Evolutionary conservation across 176 grass and related monocot species (phyloP).

Genomic region (Pontederia crassipes): DNA sequence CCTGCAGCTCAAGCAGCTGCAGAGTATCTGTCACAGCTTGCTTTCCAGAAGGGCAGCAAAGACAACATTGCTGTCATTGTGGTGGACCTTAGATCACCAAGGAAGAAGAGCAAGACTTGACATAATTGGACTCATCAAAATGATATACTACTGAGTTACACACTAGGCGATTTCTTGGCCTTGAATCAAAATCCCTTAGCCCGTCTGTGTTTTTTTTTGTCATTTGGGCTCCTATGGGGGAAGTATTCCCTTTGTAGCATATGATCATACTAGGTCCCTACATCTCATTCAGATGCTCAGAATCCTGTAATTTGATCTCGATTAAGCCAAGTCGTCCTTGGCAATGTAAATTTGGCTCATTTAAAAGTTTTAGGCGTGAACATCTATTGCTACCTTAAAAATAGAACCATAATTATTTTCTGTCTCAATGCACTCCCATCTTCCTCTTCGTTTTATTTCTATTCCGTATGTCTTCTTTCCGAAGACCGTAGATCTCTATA

Average conservation of each 20-base stretch:
- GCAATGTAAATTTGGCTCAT: neutral
- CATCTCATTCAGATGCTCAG: neutral
- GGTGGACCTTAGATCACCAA: conserved; percentile 10
- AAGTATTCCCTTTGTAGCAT: neutral
- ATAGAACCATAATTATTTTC: too few relatives aligned
- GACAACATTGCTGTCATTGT: conserved; percentile 15
- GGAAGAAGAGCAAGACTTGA: conserved; percentile 1
- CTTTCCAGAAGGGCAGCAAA: conserved; percentile 16
- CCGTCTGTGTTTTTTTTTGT: neutral
- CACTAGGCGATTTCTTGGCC: neutral
- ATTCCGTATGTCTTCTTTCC: too few relatives aligned
- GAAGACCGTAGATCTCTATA: too few relatives aligned
- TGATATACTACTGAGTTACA: neutral
- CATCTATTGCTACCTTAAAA: too few relatives aligned
- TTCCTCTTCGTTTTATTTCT: too few relatives aligned
- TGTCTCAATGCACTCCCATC: too few relatives aligned
- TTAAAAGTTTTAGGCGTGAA: too few relatives aligned
- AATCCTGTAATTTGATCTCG: neutral
- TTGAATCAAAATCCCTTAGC: neutral
- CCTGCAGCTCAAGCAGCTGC: conserved; percentile 16
- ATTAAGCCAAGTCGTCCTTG: neutral
- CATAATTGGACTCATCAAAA: neutral
- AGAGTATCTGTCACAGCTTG: conserved; percentile 9
- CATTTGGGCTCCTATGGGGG: neutral
- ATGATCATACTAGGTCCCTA: neutral